These are phyloP conservation scores for Bondarzewia mesenterica DNA, from an alignment of 1,284 basidiomycete species.

Conservation along the genomic window DNA sequence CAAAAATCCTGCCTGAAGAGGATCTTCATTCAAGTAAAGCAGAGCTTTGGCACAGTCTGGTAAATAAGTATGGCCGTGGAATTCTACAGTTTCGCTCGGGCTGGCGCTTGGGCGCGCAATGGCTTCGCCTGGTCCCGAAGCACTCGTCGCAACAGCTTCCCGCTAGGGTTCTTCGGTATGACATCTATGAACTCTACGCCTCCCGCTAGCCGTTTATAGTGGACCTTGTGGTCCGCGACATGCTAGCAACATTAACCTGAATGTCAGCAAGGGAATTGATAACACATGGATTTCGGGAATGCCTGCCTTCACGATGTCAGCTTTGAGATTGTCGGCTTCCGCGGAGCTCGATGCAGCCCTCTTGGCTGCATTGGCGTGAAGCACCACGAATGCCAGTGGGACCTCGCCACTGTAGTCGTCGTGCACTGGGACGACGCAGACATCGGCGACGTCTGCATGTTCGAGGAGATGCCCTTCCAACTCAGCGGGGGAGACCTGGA, in stretches of 20 bases:
- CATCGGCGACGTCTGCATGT: slow-evolving; percentile 63
- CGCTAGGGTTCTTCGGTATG: slow-evolving; percentile 67
- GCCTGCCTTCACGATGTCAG: slow-evolving; percentile 38
- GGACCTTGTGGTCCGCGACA: slow-evolving; percentile 58
- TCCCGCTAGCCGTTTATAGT: slow-evolving; percentile 62
- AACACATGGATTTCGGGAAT: slow-evolving; percentile 2
- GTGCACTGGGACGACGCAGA: slow-evolving; percentile 67
- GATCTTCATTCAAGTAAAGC: too few relatives aligned
- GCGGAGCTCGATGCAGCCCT: slow-evolving; percentile 24
- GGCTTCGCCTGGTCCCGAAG: slow-evolving; percentile 38
- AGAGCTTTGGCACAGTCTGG: too few relatives aligned
- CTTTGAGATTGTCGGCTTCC: slow-evolving; percentile 35
- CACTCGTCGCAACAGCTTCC: slow-evolving; percentile 51
- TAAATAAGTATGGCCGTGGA: too few relatives aligned
- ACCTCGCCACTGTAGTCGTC: slow-evolving; percentile 78
- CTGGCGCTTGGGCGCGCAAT: not conserved
- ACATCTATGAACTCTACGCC: slow-evolving; percentile 59
- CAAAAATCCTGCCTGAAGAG: too few relatives aligned
- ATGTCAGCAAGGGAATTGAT: not conserved
- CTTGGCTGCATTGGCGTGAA: slow-evolving; percentile 33
- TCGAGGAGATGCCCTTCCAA: slow-evolving; percentile 55
- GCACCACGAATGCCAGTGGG: slow-evolving; percentile 67
- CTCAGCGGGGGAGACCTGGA: slow-evolving; percentile 44
- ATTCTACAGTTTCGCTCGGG: slow-evolving; percentile 6
- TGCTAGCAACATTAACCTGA: slow-evolving; percentile 24